A percentile compares a stretch with the other conserved stretches of the same genome.
phyloP scores from a whole-genome alignment of 225 moss, liverwort and hornwort genomes.

The Bryum argenteum region DNA sequence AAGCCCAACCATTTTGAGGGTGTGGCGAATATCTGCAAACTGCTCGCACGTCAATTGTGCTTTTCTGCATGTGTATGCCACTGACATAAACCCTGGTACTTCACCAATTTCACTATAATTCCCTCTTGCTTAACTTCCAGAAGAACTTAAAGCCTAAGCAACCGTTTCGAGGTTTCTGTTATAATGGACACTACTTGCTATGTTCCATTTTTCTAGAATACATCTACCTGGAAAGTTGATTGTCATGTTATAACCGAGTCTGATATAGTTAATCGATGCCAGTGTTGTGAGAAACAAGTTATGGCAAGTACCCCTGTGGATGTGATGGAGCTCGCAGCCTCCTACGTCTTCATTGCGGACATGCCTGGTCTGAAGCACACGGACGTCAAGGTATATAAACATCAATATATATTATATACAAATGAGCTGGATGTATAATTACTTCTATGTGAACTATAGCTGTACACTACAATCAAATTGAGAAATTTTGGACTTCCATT shows the following conservation, averaged over 20 bases:
- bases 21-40: constrained; percentile 30
- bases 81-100: constrained; percentile 44
- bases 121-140: background rate
- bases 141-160: background rate
- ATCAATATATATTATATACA: too few relatives aligned
- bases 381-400: constrained; percentile 66
- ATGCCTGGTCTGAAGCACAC: constrained; percentile 82
- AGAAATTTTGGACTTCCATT: too few relatives aligned
- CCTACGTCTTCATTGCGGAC: constrained; percentile 71
- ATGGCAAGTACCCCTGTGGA: constrained; percentile 87
- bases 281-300: constrained; percentile 18
- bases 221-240: background rate
- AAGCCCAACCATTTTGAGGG: constrained; percentile 8
- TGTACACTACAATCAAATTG: too few relatives aligned
- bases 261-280: background rate
- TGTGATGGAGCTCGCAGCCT: constrained; percentile 79
- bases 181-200: too few relatives aligned
- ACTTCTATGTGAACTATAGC: too few relatives aligned
- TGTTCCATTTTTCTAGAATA: too few relatives aligned
- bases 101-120: constrained; percentile 21
- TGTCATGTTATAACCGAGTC: background rate
- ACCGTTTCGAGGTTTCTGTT: too few relatives aligned
- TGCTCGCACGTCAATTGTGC: constrained; percentile 27
- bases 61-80: constrained; percentile 45
- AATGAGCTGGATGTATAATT: too few relatives aligned